Evolutionary conservation across 192 early-diverging fungal species (phyloP), one percentile per base, ranked within the genome.

Genomic region (Lobulomyces angularis): DNA sequence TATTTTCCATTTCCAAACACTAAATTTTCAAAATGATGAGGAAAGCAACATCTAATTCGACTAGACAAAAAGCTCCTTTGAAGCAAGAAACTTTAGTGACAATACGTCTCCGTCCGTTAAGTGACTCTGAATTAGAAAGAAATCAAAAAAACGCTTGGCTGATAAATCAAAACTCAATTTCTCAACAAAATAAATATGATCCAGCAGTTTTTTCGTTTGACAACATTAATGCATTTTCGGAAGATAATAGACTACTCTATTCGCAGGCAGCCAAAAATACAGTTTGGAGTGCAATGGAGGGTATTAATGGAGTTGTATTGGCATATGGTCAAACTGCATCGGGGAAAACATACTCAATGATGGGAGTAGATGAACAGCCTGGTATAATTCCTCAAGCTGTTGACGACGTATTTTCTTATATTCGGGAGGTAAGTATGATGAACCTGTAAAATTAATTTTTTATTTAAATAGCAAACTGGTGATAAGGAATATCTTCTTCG

Each of bases 291-390:
- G 61, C 85, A 2, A 90, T 93, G 90, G 76, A 81, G 21, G 93
- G 93, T 5, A 90, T 86, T 52, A 94, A 97, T 57, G 89, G 90
- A 73, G 73, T 67, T 18, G 67, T 74, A n/a, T 69, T 64, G 47
- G 71, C 71, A 12, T 74, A 74, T 51, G 71, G 70, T 40, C 33
- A 44, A 50, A 65, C 63, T 1, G 62, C 55, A 1, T 57, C 56
- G 9, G 63, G 63, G n/a, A 65, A 65, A 38, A 65, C 63, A 27
- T 65, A 59, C 46, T 31, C 61, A n/a, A 67, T 58, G 71, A 73
- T 58, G 66, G 84, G 84, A 14, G 70, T 55, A 21, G 70, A 85
- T 5, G 45, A 52, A 19, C 76, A 83, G 27, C 82, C 81, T 5
- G 83, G 83, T 35, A 69, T 86, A 17, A 85, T 85, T 22, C 81